Evolutionary conservation across 1,139 yeast species (phyloP).

Genomic region (Blastobotrys serpentis): DNA sequence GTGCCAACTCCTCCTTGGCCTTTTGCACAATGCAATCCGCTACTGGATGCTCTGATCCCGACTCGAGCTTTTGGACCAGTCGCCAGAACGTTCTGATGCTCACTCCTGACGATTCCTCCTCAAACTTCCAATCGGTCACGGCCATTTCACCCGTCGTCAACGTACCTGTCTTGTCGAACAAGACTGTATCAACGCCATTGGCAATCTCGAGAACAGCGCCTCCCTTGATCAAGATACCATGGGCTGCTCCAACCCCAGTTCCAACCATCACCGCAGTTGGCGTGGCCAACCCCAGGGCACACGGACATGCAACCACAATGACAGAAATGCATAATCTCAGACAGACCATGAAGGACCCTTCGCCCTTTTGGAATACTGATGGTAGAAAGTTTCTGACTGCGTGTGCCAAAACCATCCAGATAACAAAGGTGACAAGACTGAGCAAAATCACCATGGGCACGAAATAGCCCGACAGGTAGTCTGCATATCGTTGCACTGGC

Average conservation of each 20-base stretch:
- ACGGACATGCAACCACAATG: slow-evolving; percentile 95
- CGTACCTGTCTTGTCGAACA: slow-evolving; percentile 97
- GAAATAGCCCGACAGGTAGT: slow-evolving; percentile 77
- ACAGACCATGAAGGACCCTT: slow-evolving; percentile 65
- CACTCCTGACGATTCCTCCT: slow-evolving; percentile 21
- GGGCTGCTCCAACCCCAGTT: slow-evolving; percentile 88
- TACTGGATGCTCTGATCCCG: slow-evolving; percentile 82
- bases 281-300: slow-evolving; percentile 94
- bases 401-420: slow-evolving; percentile 58
- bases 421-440: slow-evolving; percentile 60
- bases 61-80: slow-evolving; percentile 62
- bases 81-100: slow-evolving; percentile 51
- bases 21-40: slow-evolving; percentile 62
- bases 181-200: slow-evolving; percentile 58
- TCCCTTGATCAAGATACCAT: slow-evolving; percentile 90
- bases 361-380: slow-evolving; percentile 56
- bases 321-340: slow-evolving; percentile 87
- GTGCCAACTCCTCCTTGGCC: slow-evolving; percentile 29
- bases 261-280: slow-evolving; percentile 99
- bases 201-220: slow-evolving; percentile 86
- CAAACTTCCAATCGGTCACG: slow-evolving; percentile 41
- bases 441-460: slow-evolving; percentile 72
- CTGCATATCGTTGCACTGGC: slow-evolving; percentile 89
- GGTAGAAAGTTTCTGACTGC: slow-evolving; percentile 49
- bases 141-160: slow-evolving; percentile 82